Evolutionary conservation across 163 green algal genomes (phyloP).

Genomic region (Chloroidium sp.): DNA sequence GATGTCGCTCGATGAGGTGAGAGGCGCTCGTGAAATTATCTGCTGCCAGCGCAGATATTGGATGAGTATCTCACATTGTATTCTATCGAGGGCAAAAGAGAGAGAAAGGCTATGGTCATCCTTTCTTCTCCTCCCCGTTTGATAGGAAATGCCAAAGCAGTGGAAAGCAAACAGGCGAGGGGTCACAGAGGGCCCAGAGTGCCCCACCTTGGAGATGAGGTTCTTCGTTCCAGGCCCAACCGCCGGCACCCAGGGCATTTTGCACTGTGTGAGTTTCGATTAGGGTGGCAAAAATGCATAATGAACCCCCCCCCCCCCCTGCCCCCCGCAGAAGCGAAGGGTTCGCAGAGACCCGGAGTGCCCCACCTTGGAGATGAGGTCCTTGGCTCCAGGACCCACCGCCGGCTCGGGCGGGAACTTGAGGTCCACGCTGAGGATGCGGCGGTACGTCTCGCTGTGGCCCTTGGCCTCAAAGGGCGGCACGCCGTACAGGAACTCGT

Average conservation of each 20-base stretch:
- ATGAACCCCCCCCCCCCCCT: background rate
- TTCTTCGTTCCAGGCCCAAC: conserved; percentile 54
- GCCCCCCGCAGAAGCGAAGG: too few relatives aligned
- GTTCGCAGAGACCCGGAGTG: too few relatives aligned
- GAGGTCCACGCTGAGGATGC: conserved; percentile 69
- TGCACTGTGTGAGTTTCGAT: background rate
- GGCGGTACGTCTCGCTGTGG: conserved; percentile 84
- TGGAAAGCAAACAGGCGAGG: too few relatives aligned
- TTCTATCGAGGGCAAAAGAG: too few relatives aligned
- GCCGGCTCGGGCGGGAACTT: conserved; percentile 51
- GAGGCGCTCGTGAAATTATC: too few relatives aligned
- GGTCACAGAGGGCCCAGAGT: too few relatives aligned
- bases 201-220: conserved; percentile 64
- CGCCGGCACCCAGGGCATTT: conserved; percentile 48
- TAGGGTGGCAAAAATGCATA: background rate
- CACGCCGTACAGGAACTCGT: conserved; percentile 93
- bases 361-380: conserved; percentile 70
- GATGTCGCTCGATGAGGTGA: too few relatives aligned
- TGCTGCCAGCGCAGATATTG: too few relatives aligned
- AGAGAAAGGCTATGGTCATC: too few relatives aligned
- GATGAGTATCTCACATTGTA: too few relatives aligned
- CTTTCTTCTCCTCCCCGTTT: too few relatives aligned
- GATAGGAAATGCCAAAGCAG: too few relatives aligned
- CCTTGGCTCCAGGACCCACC: conserved; percentile 47
- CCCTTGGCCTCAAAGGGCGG: conserved; percentile 93